Conservation (phyloP, 2,329 filamentous ascomycete genomes). For the Diaporthe eres region DNA sequence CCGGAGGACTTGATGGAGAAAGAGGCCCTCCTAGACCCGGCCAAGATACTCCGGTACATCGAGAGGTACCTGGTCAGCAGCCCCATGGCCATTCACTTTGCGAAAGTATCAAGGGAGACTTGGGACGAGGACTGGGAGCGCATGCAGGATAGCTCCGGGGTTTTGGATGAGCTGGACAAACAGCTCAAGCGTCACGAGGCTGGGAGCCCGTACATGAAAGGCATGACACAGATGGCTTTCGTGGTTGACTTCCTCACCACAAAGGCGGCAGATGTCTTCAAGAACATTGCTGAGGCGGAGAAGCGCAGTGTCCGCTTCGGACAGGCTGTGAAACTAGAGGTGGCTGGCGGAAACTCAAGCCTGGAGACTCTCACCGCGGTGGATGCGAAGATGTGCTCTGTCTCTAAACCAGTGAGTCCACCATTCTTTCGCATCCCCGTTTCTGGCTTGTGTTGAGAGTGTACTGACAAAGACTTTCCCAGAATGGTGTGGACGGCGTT, state of each 20-base stretch:
- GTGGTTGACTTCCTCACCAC: conserved; percentile 70
- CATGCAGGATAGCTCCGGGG: conserved; percentile 60
- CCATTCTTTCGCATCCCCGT: too few species aligned
- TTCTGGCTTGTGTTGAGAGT: not conserved
- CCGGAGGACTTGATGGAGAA: conserved; percentile 83
- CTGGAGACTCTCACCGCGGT: conserved; percentile 24
- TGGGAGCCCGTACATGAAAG: conserved; percentile 62
- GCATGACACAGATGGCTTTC: conserved; percentile 74
- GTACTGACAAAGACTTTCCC: not conserved
- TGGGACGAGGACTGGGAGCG: conserved; percentile 34
- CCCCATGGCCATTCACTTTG: conserved; percentile 74
- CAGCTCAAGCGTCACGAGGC: conserved; percentile 63
- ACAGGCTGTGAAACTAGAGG: conserved; percentile 62
- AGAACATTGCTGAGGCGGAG: conserved; percentile 78
- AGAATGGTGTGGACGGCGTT: conserved; percentile 47
- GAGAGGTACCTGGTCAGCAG: conserved; percentile 77
- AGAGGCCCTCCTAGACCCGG: conserved; percentile 81
- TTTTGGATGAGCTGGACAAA: conserved; percentile 63
- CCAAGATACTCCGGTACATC: conserved; percentile 83
- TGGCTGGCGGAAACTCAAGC: conserved; percentile 8
- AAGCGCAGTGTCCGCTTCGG: conserved; percentile 78
- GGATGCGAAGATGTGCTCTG: conserved; percentile 70
- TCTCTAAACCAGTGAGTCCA: conserved; percentile 51
- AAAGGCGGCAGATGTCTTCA: conserved; percentile 74
- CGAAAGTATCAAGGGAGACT: conserved; percentile 59